Evolutionary conservation across 495 filamentous ascomycete species (phyloP).

Genomic region (Beverwykella pulmonaria): DNA sequence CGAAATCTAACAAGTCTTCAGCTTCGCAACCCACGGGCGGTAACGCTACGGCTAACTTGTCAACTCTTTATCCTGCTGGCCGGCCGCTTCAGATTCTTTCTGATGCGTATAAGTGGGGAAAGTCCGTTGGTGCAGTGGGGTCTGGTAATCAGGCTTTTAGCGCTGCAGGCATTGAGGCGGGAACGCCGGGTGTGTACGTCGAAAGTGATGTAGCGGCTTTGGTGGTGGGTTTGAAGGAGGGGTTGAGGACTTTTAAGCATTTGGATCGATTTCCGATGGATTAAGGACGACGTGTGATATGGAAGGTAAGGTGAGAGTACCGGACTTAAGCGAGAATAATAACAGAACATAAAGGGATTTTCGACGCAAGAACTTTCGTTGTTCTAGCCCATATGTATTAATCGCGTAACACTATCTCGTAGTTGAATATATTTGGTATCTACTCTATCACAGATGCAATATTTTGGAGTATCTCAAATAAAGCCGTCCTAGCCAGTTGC

Average conservation of each 20-base stretch:
- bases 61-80: constrained; percentile 61
- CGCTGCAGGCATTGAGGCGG: constrained; percentile 46
- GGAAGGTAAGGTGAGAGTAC: too few relatives aligned
- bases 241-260: constrained; percentile 68
- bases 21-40: constrained; percentile 43
- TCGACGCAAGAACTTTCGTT: too few relatives aligned
- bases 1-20: neutral
- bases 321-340: too few relatives aligned
- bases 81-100: constrained; percentile 65
- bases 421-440: too few relatives aligned
- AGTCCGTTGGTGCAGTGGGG: constrained; percentile 69
- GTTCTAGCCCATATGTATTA: too few relatives aligned
- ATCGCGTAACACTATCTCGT: too few relatives aligned
- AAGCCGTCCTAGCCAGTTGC: too few relatives aligned
- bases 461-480: too few relatives aligned
- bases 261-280: constrained; percentile 62
- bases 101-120: constrained; percentile 72
- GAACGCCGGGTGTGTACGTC: constrained; percentile 57
- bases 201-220: constrained; percentile 40
- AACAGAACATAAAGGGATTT: too few relatives aligned
- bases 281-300: too few relatives aligned
- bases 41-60: constrained; percentile 12
- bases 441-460: too few relatives aligned
- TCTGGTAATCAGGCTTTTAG: constrained; percentile 49
- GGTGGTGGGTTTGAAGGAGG: constrained; percentile 55